Base-by-base conservation (phyloP, 176 grass and related monocot genomes). In the Guadua angustifolia region DNA sequence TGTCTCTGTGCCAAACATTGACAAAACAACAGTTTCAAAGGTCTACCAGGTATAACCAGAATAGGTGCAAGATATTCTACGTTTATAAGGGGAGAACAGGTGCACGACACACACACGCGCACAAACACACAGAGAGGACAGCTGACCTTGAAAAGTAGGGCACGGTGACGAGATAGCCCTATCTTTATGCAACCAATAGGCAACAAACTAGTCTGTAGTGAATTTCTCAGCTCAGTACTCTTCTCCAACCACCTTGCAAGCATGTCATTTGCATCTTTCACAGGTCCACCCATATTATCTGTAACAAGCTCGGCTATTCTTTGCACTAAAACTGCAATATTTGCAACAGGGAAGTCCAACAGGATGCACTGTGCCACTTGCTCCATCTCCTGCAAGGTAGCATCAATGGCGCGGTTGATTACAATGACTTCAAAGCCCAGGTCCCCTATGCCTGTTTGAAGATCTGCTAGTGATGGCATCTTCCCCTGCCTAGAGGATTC, bases 361-460 rank as follows among this genome's bases (percentile, higher is more conserved):
- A 87, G 64, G 66, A 90, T 93, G 87, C 96, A 99, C 69, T 99
- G 96, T 85, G 96, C 93, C 75, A 99, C 88, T 82, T 99, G 93
- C 66, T 95, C 96, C 83, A 95, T 88, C 87, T 99, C 96, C 74
- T 88, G 85, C 83, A 99, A 85, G 47, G 89, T 88, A 44, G 85
- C 66, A 69, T 99, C 96, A 83, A 95, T 94, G 40, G 96, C 74
- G 42, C 88, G 96, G 78, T 99, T 99, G 74, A 99, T 87, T 76
- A 99, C 89, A 71, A 99, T 94, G 74, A 99, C 96, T 92, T 99
- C 96, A 89, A 95, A 99, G 50, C 96, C 96, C 35, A 99, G 89
- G 83, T 99, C 96, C 0, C 96, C 96, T 47, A 99, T 99, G 69
- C 87, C 83, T 65, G 93, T 88, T 82, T 99, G 96, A 64, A 99